Base-by-base conservation (phyloP, 495 filamentous ascomycete species). In the Lepraria neglecta region DNA sequence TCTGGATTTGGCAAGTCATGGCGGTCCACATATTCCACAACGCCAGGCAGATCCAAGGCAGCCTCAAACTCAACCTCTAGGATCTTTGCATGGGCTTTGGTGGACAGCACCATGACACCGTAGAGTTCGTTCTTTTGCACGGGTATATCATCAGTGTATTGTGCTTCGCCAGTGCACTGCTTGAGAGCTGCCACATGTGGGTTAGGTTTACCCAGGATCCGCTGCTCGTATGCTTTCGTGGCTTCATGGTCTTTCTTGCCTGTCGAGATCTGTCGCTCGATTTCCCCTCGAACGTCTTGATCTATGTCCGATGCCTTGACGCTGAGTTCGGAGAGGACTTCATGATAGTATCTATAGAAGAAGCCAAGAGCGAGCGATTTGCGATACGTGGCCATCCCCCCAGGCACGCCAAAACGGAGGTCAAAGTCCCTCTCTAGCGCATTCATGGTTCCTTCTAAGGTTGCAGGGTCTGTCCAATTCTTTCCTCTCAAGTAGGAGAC, bases 121-220 rank as follows among this genome's bases (percentile, higher is more conserved):
- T 89, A 91, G 6, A 97, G 78, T 75, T 97, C 92, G 65, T 95
- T 95, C 72, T 84, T 86, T 56, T 91, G 82, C 10, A 84, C 78
- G 4, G 92, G 92, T 44, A 96, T 96, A 67, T 98, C 94, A 69
- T 98, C 94, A 0, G 90, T 96, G 69, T 98, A 98, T 64, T 95
- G 90, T 15, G 94, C 94, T 75, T 96, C 89, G 54, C 94, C 94
- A 17, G 90, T 95, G 28, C 85, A 85, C 70, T 98, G 94, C 75
- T 97, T 96, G 70, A 98, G 72, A 5, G 94, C 94, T 2, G 94
- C 88, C 56, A 97, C 85, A 73, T 98, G 94, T 4, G 86, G 86
- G 46, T 83, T 85, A 24, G 89, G 82, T 67, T 87, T 89, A 45
- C 94, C 94, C 1, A 97, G 73, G 44, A 92, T 82, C 50, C 83